A percentile compares a stretch with the other conserved stretches of the same genome.
phyloP scores from a whole-genome alignment of 768 basidiomycete genomes.

The Termitomyces sp. region DNA sequence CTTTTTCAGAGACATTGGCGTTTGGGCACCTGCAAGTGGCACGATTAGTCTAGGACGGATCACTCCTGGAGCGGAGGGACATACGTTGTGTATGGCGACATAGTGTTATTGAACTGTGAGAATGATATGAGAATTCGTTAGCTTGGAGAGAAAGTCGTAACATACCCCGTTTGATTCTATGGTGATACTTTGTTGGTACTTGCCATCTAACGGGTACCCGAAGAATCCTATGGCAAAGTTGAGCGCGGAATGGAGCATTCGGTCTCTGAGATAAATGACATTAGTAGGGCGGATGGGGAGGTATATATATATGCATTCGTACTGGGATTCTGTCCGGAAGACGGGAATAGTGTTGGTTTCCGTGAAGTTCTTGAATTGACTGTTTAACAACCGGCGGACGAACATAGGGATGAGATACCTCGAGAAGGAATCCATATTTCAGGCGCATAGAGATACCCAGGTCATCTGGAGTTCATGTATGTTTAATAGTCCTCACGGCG shows the following conservation, averaged over 20 bases:
- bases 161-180: slow-evolving; percentile 60
- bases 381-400: background rate
- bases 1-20: slow-evolving; percentile 37
- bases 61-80: slow-evolving; percentile 10
- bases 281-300: background rate
- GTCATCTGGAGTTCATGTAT: slow-evolving; percentile 35
- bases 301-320: background rate
- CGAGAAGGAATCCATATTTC: slow-evolving; percentile 75
- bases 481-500: background rate
- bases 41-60: background rate
- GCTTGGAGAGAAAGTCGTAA: slow-evolving; percentile 12
- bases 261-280: slow-evolving; percentile 41
- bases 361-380: slow-evolving; percentile 45
- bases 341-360: slow-evolving; percentile 60
- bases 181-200: slow-evolving; percentile 75
- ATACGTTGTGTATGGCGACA: slow-evolving; percentile 78
- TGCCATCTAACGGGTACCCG: slow-evolving; percentile 63
- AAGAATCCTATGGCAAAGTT: slow-evolving; percentile 76
- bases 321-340: slow-evolving; percentile 77
- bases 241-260: slow-evolving; percentile 61
- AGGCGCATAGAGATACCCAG: slow-evolving; percentile 67
- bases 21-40: slow-evolving; percentile 54
- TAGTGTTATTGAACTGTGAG: slow-evolving; percentile 71
- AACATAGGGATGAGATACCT: slow-evolving; percentile 28
- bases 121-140: background rate